Percentiles rank a stretch among this genome's conserved stretches.
phyloP scores from a whole-genome alignment of 177 flowering plant genomes.

The Tripterygium wilfordii region DNA sequence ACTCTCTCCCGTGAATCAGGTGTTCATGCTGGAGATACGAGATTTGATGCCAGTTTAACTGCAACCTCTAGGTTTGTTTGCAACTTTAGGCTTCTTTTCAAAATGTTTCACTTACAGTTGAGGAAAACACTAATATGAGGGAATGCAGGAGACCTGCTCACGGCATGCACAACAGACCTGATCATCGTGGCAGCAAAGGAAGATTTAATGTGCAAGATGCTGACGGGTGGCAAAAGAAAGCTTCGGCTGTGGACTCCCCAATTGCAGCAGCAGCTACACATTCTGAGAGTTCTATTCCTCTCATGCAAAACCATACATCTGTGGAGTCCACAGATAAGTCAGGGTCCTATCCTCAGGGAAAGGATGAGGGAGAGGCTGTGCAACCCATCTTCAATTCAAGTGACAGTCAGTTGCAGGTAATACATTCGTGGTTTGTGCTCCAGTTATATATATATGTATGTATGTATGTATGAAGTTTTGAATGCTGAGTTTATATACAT shows the following conservation, averaged over 20 bases:
- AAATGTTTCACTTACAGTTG: constrained; percentile 7
- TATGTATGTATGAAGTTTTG: no score
- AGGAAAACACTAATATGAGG: constrained; percentile 14
- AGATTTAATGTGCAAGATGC: constrained; percentile 37
- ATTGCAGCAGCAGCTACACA: constrained; percentile 16
- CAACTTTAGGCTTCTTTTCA: constrained; percentile 14
- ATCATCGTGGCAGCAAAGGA: constrained; percentile 53
- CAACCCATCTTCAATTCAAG: constrained; percentile 27
- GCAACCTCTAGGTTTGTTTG: constrained; percentile 27
- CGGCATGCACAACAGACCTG: constrained; percentile 43
- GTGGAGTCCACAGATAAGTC: constrained; percentile 25
- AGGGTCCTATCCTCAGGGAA: constrained; percentile 21
- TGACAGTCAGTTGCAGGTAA: constrained; percentile 61
- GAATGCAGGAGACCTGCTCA: constrained; percentile 41
- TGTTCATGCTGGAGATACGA: constrained; percentile 22
- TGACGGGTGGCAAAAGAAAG: constrained; percentile 60
- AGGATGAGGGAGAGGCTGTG: constrained; percentile 32
- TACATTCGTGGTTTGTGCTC: constrained; percentile 1
- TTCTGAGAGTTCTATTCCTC: constrained; percentile 20
- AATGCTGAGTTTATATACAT: no score
- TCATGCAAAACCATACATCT: constrained; percentile 20
- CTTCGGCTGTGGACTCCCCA: constrained; percentile 20
- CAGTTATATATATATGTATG: background rate
- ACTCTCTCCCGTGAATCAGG: constrained; percentile 16
- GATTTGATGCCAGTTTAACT: constrained; percentile 23